Evolutionary conservation across 164 flowering plant species (phyloP), one percentile per base, ranked within the genome.

Genomic region (Euptelea pleiosperma): DNA sequence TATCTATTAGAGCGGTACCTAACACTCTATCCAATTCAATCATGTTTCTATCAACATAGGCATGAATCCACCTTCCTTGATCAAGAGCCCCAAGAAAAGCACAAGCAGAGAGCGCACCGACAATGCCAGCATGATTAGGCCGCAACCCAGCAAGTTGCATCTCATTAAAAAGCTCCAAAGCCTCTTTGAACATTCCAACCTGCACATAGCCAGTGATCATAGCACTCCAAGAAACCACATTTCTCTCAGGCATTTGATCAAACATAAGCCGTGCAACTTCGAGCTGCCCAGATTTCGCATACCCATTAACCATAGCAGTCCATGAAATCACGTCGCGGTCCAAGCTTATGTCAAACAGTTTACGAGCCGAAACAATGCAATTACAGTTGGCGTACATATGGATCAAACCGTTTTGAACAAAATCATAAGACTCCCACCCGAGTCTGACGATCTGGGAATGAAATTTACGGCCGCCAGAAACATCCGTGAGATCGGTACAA

Each of bases 391-490:
- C 73, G 40, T 84, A 87, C 67, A 74, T 67, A 73, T 82, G 82
- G 15, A 82, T 64, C 74, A 84, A 70, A 11, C 87, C 87, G 44
- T 84, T 87, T 15, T 68, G 77, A 33, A 87, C 94, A 69, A 84
- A 87, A 62, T 82, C 94, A 45, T 84, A 80, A 26, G 54, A 41
- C 29, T 81, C 85, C 94, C 94, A 87, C 0, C 94, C 91, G 47
- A 79, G 63, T 39, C 55, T 82, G 2, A 78, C 37, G 18, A 69
- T 69, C 22, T 77, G 82, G 48, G 64, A 57, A 57, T 84, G 87
- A 46, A 67, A 50, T 21, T 52, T 42, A 7, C 50, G 37, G 8
- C 78, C 85, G 22, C 49, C 19, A 1, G 16, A 40, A 26, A 57
- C 51, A 54, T 73, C 69, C 8, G 57, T 58, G 3, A 77, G 41